A percentile compares a stretch with the other conserved stretches of the same genome.
These are phyloP conservation scores for Pseudomonodictys pantanalensis DNA, from an alignment of 495 filamentous ascomycete genomes.

Conservation along the genomic window DNA sequence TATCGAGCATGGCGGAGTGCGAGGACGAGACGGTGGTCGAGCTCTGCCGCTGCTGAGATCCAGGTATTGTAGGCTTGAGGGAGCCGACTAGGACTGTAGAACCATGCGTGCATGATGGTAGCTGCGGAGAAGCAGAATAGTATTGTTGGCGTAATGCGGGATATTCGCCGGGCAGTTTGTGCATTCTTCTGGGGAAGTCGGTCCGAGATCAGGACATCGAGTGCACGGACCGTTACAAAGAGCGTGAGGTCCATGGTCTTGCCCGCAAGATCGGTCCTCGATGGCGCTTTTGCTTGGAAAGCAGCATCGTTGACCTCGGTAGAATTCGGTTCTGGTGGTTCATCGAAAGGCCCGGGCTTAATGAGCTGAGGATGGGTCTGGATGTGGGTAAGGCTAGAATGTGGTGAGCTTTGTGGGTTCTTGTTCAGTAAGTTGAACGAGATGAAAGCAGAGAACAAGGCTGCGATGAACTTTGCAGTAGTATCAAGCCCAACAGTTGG, in stretches of 20 bases:
- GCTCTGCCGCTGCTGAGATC: conserved; percentile 74
- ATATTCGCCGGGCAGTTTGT: conserved; percentile 37
- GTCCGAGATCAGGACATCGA: conserved; percentile 70
- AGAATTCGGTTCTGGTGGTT: conserved; percentile 15
- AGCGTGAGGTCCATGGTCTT: conserved; percentile 84
- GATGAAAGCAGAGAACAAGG: conserved; percentile 30
- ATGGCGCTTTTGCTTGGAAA: neutral
- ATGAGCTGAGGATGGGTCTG: neutral
- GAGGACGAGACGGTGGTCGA: conserved; percentile 75
- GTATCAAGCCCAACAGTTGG: neutral
- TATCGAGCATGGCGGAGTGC: conserved; percentile 65
- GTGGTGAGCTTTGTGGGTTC: neutral
- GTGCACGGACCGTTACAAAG: conserved; percentile 70
- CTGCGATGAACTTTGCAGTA: conserved; percentile 30
- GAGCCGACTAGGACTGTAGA: conserved; percentile 68
- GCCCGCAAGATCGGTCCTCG: conserved; percentile 51
- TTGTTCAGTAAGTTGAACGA: conserved; percentile 35
- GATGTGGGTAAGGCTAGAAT: neutral
- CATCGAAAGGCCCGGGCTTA: conserved; percentile 15
- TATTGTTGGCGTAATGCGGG: conserved; percentile 60
- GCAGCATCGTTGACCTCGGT: neutral
- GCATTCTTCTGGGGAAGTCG: conserved; percentile 21
- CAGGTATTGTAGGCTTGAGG: conserved; percentile 79
- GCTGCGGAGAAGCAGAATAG: conserved; percentile 73
- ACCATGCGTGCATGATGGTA: conserved; percentile 90